Evolutionary conservation across 1,284 basidiomycete genomes (phyloP), one percentile per base, ranked within the genome.

Genomic region (Albatrellus sp.): DNA sequence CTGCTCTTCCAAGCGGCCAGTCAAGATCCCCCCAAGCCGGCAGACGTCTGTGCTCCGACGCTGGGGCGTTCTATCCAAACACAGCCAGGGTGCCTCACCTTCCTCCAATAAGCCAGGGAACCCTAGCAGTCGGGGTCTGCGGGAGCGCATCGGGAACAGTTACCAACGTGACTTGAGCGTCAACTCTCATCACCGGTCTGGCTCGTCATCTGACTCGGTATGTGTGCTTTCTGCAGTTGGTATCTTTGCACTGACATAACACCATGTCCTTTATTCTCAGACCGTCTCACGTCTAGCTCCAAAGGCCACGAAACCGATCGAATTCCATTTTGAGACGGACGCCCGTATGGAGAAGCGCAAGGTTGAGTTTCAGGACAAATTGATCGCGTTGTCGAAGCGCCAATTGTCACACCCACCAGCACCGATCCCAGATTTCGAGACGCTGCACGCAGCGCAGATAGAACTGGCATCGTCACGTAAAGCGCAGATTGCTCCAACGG

Each of bases 371-470:
- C 44, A 47, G 49, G 53, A 59, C 46, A 55, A 44, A 20, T 54
- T 54, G 47, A 11, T 52, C 44, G 52, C 52, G 38, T 46, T 44
- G 49, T 48, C 50, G 33, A 45, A 60, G 46, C 50, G 58, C 54
- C 36, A 57, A 51, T 16, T 48, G 45, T 16, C 45, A 14, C 51
- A 48, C 40, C 49, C 44, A 28, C 38, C 35, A 13, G 56, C 55
- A 38, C 55, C 63, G 13, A 64, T 75, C 37, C 73, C 77, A 45
- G 70, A 78, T 53, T 74, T 72, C 61, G 73, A 69, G 56, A 57
- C 65, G 6, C 53, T 75, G 17, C 78, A 78, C 50, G 69, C 72
- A 19, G 62, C 68, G 30, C 67, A 73, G 35, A 68, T 68, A 47
- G 64, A 67, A 5, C 55, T 58, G 40, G 49, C 66, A 2, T 62